Base-by-base conservation (phyloP, 2,329 filamentous ascomycete species). In the Cladosporium austrohemisphaericum region DNA sequence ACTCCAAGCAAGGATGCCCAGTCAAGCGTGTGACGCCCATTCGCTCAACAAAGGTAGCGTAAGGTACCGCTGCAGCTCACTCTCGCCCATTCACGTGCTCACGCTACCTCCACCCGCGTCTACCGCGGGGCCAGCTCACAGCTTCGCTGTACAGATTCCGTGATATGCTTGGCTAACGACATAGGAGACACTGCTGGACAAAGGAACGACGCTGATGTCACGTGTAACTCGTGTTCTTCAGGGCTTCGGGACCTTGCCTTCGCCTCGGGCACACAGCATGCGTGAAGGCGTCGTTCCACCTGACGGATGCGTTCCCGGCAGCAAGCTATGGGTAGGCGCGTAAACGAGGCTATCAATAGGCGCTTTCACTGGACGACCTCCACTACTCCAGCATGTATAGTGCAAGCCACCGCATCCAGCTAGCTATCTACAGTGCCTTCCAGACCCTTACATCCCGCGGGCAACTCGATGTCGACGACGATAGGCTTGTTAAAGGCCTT, bases 381-480 rank as follows among this genome's bases (percentile, higher is more conserved):
- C 38, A 41, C 22, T 23, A 35, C 14, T n/a, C 5, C n/a, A 26
- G 9, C 4, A 25, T 13, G 10, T 33, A 9, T 23, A 11, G n/a
- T 25, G 7, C 28, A 25, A 44, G 28, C 41, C 28, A 32, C 41
- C 18, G 35, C 35, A 36, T 5, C 3, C n/a, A 16, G 11, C 13
- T 36, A 16, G 11, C 29, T 22, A 22, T n/a, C 14, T 11, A 37
- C 23, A 7, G n/a, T 23, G 8, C 8, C 37, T 32, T 20, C 20
- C n/a, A 23, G 25, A 38, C 33, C 32, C 32, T 47, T 20, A 19
- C 23, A 14, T 14, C 19, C 23, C 16, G 83, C 71, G 0, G 84
- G 84, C 53, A 93, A 70, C 56, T 90, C 81, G 23, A 94, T 62
- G 63, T 95, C 88, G 10, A 95, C 82, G n/a, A 94, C 84, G 57